These are phyloP conservation scores for Seiridium cupressi DNA, from an alignment of 2,329 filamentous ascomycete genomes.

Conservation along the genomic window DNA sequence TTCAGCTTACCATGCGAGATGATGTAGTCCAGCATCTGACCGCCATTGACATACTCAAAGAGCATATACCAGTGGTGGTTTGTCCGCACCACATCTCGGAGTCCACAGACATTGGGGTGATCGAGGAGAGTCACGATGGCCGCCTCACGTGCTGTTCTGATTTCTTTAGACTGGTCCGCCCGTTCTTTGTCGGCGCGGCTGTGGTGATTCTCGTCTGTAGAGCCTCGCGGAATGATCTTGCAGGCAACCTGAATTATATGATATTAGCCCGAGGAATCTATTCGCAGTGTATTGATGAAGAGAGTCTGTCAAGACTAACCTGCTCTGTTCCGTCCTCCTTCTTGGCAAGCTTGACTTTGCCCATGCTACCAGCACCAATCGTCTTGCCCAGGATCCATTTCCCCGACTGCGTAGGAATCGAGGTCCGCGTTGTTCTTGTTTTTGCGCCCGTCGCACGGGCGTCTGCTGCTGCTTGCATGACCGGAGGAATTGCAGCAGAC, in stretches of 20 bases:
- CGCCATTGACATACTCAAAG: slow-evolving; percentile 97
- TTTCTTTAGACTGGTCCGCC: slow-evolving; percentile 94
- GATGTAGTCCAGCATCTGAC: slow-evolving; percentile 99
- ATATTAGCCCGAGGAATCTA: no score
- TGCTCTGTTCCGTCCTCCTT: slow-evolving; percentile 89
- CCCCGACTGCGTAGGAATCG: slow-evolving; percentile 84
- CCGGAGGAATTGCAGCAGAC: slow-evolving; percentile 49
- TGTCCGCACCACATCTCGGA: slow-evolving; percentile 92
- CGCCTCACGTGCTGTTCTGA: slow-evolving; percentile 90
- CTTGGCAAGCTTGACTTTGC: slow-evolving; percentile 93
- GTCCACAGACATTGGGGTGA: slow-evolving; percentile 93
- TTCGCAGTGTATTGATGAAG: no score
- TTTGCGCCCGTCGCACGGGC: slow-evolving; percentile 47
- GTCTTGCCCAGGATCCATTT: slow-evolving; percentile 97
- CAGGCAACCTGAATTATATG: slow-evolving; percentile 70
- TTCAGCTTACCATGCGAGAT: slow-evolving; percentile 97
- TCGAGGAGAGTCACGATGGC: slow-evolving; percentile 93
- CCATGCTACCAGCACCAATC: slow-evolving; percentile 97
- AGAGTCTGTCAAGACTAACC: slow-evolving; percentile 47
- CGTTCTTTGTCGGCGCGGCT: slow-evolving; percentile 74
- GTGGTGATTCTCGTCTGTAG: slow-evolving; percentile 79
- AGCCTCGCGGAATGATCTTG: slow-evolving; percentile 92
- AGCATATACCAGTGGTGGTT: slow-evolving; percentile 99
- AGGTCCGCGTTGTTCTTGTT: slow-evolving; percentile 65
- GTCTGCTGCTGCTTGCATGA: slow-evolving; percentile 40